These are phyloP conservation scores for Mycena galopus DNA, from an alignment of 768 basidiomycete species.

Conservation along the genomic window DNA sequence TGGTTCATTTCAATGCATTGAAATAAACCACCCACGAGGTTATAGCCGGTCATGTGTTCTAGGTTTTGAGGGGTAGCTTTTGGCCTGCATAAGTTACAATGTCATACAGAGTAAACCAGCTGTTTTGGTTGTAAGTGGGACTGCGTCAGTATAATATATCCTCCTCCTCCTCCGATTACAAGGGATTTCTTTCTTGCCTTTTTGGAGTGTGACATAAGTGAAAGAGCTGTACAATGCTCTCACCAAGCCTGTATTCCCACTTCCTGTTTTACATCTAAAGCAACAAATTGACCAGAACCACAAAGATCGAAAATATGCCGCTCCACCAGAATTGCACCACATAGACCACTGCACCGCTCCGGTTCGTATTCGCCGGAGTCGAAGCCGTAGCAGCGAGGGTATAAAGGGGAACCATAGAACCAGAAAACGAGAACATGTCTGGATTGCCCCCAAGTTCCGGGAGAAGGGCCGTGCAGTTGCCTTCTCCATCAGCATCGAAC, in stretches of 20 bases:
- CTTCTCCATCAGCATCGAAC: slow-evolving; percentile 11
- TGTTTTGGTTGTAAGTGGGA: too few relatives aligned
- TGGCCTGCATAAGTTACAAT: too few relatives aligned
- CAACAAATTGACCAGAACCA: slow-evolving; percentile 7
- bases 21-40: too few relatives aligned
- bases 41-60: too few relatives aligned
- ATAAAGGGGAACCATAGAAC: background rate
- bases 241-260: slow-evolving; percentile 1
- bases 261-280: slow-evolving; percentile 4
- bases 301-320: slow-evolving; percentile 1
- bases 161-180: too few relatives aligned
- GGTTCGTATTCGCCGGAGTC: background rate
- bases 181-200: too few relatives aligned
- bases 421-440: slow-evolving; percentile 9
- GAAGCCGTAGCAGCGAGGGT: background rate
- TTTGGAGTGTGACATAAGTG: too few relatives aligned
- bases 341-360: background rate
- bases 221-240: too few relatives aligned
- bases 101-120: too few relatives aligned
- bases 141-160: too few relatives aligned
- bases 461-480: slow-evolving; percentile 8
- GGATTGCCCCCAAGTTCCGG: background rate
- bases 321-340: slow-evolving; percentile 4
- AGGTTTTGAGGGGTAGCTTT: too few relatives aligned
- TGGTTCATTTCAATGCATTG: too few relatives aligned